Conservation (phyloP, 306 rosid genomes). For the Cyclanthera cordifolia region DNA sequence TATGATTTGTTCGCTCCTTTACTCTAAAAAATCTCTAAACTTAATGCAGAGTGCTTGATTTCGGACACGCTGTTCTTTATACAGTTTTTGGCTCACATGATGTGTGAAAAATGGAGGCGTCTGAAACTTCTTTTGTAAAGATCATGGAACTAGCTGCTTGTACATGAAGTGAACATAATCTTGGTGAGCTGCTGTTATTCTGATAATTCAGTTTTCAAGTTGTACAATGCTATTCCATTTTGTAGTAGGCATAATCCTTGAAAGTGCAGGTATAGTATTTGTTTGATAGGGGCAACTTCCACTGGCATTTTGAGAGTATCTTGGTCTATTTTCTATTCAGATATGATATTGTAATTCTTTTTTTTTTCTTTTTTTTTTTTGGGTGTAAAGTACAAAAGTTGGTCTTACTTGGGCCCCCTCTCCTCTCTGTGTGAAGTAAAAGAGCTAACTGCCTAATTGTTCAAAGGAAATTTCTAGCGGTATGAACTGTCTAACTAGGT, state of each 20-base stretch:
- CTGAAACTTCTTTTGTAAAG: background rate
- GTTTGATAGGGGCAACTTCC: background rate
- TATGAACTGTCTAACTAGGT: too few relatives aligned
- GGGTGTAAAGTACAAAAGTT: background rate
- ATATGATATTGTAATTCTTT: background rate
- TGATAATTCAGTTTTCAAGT: background rate
- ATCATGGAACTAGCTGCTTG: slow-evolving; percentile 9
- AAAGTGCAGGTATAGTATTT: too few relatives aligned
- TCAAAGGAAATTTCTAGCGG: too few relatives aligned
- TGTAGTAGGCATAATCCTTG: background rate
- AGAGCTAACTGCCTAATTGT: too few relatives aligned
- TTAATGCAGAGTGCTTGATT: slow-evolving; percentile 1
- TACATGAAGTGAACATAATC: slow-evolving; percentile 1
- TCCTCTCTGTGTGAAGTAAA: too few relatives aligned
- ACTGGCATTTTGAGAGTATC: background rate
- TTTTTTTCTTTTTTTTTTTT: background rate
- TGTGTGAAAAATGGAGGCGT: background rate
- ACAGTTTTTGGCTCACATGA: background rate
- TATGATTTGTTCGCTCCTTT: background rate
- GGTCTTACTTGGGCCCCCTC: too few relatives aligned
- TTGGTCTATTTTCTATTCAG: background rate
- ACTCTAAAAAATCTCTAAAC: background rate
- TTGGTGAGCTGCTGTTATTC: slow-evolving; percentile 1
- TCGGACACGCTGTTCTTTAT: background rate
- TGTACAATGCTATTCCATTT: background rate